Evolutionary conservation across 2,329 filamentous ascomycete genomes (phyloP).

Genomic region (Coniochaeta hoffmannii): DNA sequence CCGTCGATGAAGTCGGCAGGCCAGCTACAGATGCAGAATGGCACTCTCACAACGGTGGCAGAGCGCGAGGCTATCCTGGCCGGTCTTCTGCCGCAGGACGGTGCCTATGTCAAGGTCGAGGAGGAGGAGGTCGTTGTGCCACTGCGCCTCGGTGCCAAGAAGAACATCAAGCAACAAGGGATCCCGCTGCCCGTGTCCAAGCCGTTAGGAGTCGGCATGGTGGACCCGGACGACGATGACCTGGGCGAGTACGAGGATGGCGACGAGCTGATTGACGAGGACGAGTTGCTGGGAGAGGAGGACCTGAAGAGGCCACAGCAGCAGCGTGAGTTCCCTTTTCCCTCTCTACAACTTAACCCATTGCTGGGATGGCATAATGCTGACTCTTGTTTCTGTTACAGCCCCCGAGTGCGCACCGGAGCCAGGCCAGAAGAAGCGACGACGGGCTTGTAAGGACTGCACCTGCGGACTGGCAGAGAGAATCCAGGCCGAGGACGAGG

Average conservation of each 20-base stretch:
- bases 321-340: slow-evolving; percentile 58
- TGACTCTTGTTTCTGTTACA: slow-evolving; percentile 21
- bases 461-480: slow-evolving; percentile 85
- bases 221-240: slow-evolving; percentile 19
- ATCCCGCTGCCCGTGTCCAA: slow-evolving; percentile 7
- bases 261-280: slow-evolving; percentile 87
- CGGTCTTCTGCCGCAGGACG: slow-evolving; percentile 61
- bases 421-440: slow-evolving; percentile 63
- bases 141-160: slow-evolving; percentile 59
- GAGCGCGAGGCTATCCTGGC: slow-evolving; percentile 77
- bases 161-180: slow-evolving; percentile 38
- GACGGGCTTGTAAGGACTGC: slow-evolving; percentile 96
- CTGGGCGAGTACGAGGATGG: slow-evolving; percentile 54
- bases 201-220: slow-evolving; percentile 28
- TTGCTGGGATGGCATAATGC: slow-evolving; percentile 5
- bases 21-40: slow-evolving; percentile 61
- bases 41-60: slow-evolving; percentile 43
- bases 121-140: slow-evolving; percentile 49
- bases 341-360: not conserved
- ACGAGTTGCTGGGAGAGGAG: slow-evolving; percentile 76
- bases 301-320: slow-evolving; percentile 72
- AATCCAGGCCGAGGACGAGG: slow-evolving; percentile 72
- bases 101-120: slow-evolving; percentile 69
- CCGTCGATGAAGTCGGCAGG: slow-evolving; percentile 63
- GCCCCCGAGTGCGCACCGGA: slow-evolving; percentile 84